phyloP scores from a whole-genome alignment of 176 grass and related monocot genomes.

The Pharus latifolius region DNA sequence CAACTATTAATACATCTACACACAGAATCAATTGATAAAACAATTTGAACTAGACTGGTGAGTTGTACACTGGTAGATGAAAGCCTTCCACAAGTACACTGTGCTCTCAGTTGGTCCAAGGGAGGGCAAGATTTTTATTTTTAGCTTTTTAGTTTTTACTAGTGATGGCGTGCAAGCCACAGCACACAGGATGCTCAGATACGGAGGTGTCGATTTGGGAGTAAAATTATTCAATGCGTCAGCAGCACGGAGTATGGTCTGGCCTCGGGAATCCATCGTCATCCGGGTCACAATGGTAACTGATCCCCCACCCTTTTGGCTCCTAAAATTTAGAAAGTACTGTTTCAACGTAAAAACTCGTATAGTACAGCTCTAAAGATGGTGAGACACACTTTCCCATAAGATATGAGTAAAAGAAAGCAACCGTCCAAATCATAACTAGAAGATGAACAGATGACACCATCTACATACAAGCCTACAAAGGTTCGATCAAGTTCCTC shows the following conservation, averaged over 20 bases:
- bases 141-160: not conserved
- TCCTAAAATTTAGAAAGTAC: not conserved
- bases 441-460: too few species aligned
- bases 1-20: too few species aligned
- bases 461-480: too few species aligned
- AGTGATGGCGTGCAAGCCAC: conserved; percentile 9
- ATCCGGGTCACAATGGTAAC: not conserved
- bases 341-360: not conserved
- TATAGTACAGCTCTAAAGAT: too few species aligned
- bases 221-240: conserved; percentile 27
- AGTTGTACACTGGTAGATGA: too few species aligned
- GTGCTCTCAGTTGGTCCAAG: conserved; percentile 10
- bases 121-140: not conserved
- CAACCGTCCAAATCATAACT: too few species aligned
- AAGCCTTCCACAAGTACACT: conserved; percentile 4
- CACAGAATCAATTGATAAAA: too few species aligned
- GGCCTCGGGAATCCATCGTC: conserved; percentile 24
- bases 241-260: conserved; percentile 1
- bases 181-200: conserved; percentile 23
- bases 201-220: conserved; percentile 39
- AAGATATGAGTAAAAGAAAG: too few species aligned
- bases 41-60: too few species aligned
- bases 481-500: not conserved
- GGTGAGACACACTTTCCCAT: too few species aligned
- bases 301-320: not conserved